Evolutionary conservation across 2,329 filamentous ascomycete species (phyloP).

Genomic region (Shiraia sp.): DNA sequence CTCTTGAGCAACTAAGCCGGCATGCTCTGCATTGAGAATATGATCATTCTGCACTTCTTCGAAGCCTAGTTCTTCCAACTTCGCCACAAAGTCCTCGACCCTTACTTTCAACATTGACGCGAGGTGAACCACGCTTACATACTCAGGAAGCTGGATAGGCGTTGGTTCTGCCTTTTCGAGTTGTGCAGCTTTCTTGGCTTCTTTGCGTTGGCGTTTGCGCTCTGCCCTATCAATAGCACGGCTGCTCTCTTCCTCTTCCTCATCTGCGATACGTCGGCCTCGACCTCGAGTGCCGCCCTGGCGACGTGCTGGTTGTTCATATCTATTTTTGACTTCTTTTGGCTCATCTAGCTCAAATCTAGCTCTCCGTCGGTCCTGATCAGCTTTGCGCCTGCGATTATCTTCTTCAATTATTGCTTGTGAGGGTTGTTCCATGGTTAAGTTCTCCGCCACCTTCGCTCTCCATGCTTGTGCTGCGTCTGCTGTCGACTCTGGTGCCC

Average conservation of each 20-base stretch:
- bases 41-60: conserved; percentile 82
- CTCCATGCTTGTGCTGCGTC: conserved; percentile 35
- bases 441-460: conserved; percentile 16
- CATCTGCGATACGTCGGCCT: conserved; percentile 26
- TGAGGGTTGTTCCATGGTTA: conserved; percentile 16
- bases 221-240: conserved; percentile 27
- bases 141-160: conserved; percentile 79
- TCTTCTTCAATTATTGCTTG: conserved; percentile 16
- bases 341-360: conserved; percentile 32
- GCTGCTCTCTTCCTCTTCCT: conserved; percentile 31
- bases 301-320: conserved; percentile 36
- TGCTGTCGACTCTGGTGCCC: conserved; percentile 18
- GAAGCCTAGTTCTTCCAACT: conserved; percentile 88
- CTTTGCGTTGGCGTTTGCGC: conserved; percentile 37
- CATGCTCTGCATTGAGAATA: conserved; percentile 87
- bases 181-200: conserved; percentile 41
- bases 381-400: conserved; percentile 20
- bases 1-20: conserved; percentile 85
- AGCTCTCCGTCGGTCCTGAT: conserved; percentile 25
- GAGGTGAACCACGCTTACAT: conserved; percentile 84
- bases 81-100: conserved; percentile 70
- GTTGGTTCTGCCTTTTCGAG: conserved; percentile 32
- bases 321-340: conserved; percentile 27
- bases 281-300: conserved; percentile 16
- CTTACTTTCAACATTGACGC: conserved; percentile 74